Conservation (phyloP, 257 asterid genomes). For the Solanum neorickii region DNA sequence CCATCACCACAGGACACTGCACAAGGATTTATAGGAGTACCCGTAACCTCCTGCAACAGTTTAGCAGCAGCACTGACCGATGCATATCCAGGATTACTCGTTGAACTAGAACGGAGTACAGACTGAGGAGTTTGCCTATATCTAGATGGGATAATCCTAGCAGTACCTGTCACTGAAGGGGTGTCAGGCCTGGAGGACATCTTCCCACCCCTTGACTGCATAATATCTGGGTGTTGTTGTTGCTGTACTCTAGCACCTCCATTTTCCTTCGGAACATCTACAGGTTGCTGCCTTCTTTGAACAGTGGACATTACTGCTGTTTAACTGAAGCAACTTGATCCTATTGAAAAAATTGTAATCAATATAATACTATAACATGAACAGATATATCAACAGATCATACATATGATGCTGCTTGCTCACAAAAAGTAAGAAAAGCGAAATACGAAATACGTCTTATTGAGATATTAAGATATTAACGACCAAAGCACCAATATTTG, state of each 20-base stretch:
- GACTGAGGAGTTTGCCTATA: constrained; percentile 31
- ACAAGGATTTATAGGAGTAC: constrained; percentile 5
- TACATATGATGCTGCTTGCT: background rate
- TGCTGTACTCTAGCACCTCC: constrained; percentile 17
- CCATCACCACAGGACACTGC: background rate
- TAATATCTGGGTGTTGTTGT: constrained; percentile 6
- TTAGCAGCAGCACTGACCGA: constrained; percentile 53
- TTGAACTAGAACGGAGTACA: constrained; percentile 23
- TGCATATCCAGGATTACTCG: constrained; percentile 14
- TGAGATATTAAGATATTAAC: background rate
- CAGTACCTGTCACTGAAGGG: constrained; percentile 28
- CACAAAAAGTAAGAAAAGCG: background rate
- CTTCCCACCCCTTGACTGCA: constrained; percentile 2
- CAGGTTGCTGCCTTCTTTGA: constrained; percentile 13
- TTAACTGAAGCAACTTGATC: background rate
- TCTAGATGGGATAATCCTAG: constrained; percentile 54
- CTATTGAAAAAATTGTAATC: background rate
- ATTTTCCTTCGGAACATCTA: constrained; percentile 19
- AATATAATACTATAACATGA: background rate
- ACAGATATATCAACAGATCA: background rate
- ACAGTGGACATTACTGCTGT: constrained; percentile 1
- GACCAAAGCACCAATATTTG: background rate
- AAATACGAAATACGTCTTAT: background rate
- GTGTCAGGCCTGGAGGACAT: constrained; percentile 44
- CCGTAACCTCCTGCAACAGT: constrained; percentile 58